Conservation (phyloP, 768 basidiomycete genomes). For the Epithele typhae region DNA sequence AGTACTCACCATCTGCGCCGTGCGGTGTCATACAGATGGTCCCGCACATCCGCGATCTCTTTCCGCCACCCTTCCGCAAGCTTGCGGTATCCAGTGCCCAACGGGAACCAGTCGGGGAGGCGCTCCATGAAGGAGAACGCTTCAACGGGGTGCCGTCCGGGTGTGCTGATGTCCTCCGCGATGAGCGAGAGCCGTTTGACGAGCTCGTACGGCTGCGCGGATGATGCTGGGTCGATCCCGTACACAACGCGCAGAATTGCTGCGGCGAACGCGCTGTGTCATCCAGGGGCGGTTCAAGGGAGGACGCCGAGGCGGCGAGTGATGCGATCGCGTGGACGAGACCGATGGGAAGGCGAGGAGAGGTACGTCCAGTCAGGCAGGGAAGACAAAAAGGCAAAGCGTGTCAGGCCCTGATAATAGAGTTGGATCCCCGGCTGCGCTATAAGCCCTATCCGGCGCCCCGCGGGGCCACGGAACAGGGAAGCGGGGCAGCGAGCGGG, state of each 20-base stretch:
- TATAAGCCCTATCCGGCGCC: no score
- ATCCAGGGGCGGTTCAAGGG: conserved; percentile 36
- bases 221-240: conserved; percentile 40
- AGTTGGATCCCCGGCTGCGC: no score
- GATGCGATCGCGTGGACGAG: no score
- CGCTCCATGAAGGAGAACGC: conserved; percentile 39
- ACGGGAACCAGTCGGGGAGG: conserved; percentile 63
- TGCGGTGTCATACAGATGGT: conserved; percentile 59
- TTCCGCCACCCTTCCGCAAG: conserved; percentile 60
- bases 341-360: no score
- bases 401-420: no score
- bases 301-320: no score
- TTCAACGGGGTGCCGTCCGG: conserved; percentile 7
- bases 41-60: conserved; percentile 59
- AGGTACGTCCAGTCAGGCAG: no score
- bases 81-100: conserved; percentile 58
- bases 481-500: no score
- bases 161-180: conserved; percentile 9
- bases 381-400: no score
- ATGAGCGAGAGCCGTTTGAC: conserved; percentile 4
- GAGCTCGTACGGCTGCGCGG: conserved; percentile 18
- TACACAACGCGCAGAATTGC: conserved; percentile 37
- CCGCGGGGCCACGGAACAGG: no score
- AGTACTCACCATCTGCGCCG: conserved; percentile 46
- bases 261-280: conserved; percentile 54